Evolutionary conservation across 1,139 yeast genomes (phyloP), one percentile per base, ranked within the genome.

Genomic region (Suhomyces yuchorum): DNA sequence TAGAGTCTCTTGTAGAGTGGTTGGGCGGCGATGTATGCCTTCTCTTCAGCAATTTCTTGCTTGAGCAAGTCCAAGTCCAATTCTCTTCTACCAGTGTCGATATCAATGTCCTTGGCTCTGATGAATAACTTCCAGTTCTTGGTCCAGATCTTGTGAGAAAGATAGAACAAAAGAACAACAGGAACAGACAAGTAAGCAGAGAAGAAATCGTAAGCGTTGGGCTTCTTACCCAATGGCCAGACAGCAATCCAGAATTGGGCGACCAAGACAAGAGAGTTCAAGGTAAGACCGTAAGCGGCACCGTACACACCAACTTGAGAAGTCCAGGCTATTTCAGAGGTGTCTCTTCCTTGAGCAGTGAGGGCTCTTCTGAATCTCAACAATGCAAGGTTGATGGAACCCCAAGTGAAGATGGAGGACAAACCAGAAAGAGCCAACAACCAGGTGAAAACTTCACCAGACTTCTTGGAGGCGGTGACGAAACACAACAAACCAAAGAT

Each of bases 41-140:
- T 79, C 67, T 84, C 89, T 61, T 81, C 83, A 23, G 79, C 78
- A 60, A 84, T 68, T 66, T 85, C 90, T 67, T 83, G 86, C 64
- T 76, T 82, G 60, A 83, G 71, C 41, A 82, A 72, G 53, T 84
- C 88, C 59, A 84, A 66, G 61, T 85, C 90, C 48, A 81, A 66
- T 55, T 80, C 85, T 64, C 84, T 79, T 80, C 90, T 82, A 59
- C 89, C 90, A 14, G 85, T 74, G 56, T 83, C 87, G 50, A 85
- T 66, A 63, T 85, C 90, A 57, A 85, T 78, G 46, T 83, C 81
- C 40, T 66, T 61, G 33, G 81, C 74, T 48, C 75, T 69, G 54
- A 78, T 70, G 56, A 66, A 71, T 12, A 80, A 50, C 14, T 54
- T 58, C 59, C 59, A 71, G 59, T 72, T 70, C 11, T 55, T 61